Evolutionary conservation across 75 land plant genomes (phyloP).

Genomic region (Pinus albicaulis): DNA sequence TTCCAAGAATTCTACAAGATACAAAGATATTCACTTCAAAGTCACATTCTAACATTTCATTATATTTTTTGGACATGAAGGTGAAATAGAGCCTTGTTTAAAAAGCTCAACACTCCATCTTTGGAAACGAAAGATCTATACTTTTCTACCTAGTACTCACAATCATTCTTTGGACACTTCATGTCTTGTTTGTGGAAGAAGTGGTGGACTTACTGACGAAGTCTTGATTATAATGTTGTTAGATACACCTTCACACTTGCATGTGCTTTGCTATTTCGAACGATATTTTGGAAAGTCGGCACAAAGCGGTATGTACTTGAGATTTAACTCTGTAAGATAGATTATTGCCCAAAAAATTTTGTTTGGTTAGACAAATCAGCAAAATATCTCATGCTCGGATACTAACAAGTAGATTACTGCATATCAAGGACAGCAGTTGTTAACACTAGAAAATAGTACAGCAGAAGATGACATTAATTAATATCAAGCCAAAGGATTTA

Average conservation of each 20-base stretch:
- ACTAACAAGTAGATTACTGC: background rate
- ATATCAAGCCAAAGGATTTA: too few species aligned
- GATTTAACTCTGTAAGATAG: background rate
- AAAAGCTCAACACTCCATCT: constrained; percentile 52
- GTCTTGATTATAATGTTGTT: constrained; percentile 77
- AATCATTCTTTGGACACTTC: constrained; percentile 49
- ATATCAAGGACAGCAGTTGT: constrained; percentile 15
- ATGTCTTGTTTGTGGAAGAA: constrained; percentile 78
- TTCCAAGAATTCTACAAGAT: background rate
- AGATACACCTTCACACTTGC: constrained; percentile 59
- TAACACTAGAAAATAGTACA: too few species aligned
- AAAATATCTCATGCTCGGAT: background rate
- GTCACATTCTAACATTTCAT: background rate
- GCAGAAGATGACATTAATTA: too few species aligned
- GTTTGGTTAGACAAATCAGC: background rate
- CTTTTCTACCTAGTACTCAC: constrained; percentile 54
- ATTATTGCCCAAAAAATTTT: background rate
- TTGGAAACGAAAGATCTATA: constrained; percentile 60
- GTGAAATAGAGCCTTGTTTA: constrained; percentile 54
- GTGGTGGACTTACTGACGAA: constrained; percentile 80
- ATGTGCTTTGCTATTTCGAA: constrained; percentile 56
- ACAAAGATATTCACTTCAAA: background rate
- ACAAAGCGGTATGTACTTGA: constrained; percentile 32
- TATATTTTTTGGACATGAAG: constrained; percentile 14
- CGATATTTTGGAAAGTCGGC: constrained; percentile 75